Evolutionary conservation across 1,139 yeast genomes (phyloP).

Genomic region (Suhomyces taliae): DNA sequence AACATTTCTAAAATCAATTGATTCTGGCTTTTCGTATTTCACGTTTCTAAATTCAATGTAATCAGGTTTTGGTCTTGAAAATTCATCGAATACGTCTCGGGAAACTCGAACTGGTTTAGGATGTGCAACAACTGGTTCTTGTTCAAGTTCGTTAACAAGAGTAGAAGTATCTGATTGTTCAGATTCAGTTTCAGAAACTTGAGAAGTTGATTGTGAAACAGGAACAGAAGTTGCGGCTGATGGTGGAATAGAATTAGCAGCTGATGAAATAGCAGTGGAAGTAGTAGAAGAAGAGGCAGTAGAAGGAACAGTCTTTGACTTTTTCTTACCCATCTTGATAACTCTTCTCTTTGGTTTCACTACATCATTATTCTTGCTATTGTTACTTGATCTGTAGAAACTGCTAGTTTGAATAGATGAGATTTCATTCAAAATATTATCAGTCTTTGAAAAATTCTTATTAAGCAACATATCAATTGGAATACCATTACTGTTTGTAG

Average conservation of each 20-base stretch:
- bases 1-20: not conserved
- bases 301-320: slow-evolving; percentile 11
- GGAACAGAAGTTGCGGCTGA: slow-evolving; percentile 1
- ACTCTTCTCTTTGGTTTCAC: slow-evolving; percentile 50
- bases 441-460: slow-evolving; percentile 32
- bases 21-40: slow-evolving; percentile 3
- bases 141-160: slow-evolving; percentile 11
- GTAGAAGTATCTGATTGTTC: slow-evolving; percentile 17
- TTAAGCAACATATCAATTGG: slow-evolving; percentile 37
- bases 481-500: slow-evolving; percentile 30
- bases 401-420: slow-evolving; percentile 48
- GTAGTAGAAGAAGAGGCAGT: not conserved
- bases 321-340: slow-evolving; percentile 37
- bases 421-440: slow-evolving; percentile 44
- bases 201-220: slow-evolving; percentile 3
- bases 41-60: slow-evolving; percentile 1
- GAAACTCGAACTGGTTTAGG: slow-evolving; percentile 28
- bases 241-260: not conserved
- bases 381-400: slow-evolving; percentile 33
- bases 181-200: slow-evolving; percentile 4
- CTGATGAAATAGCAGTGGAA: not conserved
- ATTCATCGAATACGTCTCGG: slow-evolving; percentile 17
- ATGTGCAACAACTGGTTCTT: slow-evolving; percentile 18
- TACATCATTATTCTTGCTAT: slow-evolving; percentile 26
- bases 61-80: slow-evolving; percentile 10